phyloP scores from a whole-genome alignment of 805 yeast genomes.

The Hemisphaericaspora nanyangensis region DNA sequence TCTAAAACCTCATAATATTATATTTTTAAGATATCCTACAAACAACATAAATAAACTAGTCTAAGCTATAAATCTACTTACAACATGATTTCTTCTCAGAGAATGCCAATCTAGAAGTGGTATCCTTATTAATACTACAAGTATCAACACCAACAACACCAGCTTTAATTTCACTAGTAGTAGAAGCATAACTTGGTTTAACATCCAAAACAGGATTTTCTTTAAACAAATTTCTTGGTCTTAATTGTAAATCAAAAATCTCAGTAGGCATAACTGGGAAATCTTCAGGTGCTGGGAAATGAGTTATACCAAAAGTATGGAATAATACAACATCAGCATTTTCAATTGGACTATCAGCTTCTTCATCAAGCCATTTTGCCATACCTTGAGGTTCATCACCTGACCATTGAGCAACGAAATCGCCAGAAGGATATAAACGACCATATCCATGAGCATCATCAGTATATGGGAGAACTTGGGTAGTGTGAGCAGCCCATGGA shows the following conservation, averaged over 20 bases:
- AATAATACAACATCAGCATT: constrained; percentile 70
- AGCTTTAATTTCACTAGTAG: constrained; percentile 38
- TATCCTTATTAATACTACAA: constrained; percentile 35
- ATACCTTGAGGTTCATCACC: constrained; percentile 66
- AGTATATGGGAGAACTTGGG: constrained; percentile 66
- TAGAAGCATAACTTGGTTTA: constrained; percentile 52
- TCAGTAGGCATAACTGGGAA: constrained; percentile 90
- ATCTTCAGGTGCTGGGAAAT: constrained; percentile 86
- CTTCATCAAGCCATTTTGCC: constrained; percentile 68
- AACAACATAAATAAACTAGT: background rate
- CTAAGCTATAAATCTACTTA: background rate
- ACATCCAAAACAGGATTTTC: constrained; percentile 78
- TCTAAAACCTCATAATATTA: no score
- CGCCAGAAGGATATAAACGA: constrained; percentile 76
- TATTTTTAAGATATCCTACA: background rate
- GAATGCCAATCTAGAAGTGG: constrained; percentile 38
- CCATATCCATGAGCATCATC: constrained; percentile 51
- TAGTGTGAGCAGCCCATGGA: constrained; percentile 68
- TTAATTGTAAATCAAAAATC: constrained; percentile 66
- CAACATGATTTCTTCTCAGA: constrained; percentile 20
- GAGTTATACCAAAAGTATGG: constrained; percentile 84
- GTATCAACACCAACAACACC: constrained; percentile 30
- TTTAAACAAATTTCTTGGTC: constrained; percentile 76
- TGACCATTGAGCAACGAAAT: constrained; percentile 70
- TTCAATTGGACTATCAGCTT: constrained; percentile 46